Conservation (phyloP, 2,329 filamentous ascomycete genomes). For the Stagonosporopsis rhizophila region DNA sequence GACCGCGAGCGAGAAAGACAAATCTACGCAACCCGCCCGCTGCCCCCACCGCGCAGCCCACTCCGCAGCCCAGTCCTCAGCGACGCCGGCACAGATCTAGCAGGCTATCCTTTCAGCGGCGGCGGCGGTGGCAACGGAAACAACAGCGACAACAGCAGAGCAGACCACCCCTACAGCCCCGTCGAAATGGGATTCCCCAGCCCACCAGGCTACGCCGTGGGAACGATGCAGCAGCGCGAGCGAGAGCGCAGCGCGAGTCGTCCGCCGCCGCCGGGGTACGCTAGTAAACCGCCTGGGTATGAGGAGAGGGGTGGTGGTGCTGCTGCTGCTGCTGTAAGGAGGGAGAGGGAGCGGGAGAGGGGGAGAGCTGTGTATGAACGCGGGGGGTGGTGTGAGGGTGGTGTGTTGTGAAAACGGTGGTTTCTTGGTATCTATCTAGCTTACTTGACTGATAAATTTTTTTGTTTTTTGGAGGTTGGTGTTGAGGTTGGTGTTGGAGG, state of each 20-base stretch:
- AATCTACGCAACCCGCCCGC: neutral
- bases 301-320: neutral
- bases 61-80: slow-evolving; percentile 19
- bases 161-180: neutral
- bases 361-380: neutral
- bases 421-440: too few species aligned
- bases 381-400: neutral
- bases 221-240: neutral
- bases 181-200: slow-evolving; percentile 26
- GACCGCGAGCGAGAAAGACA: neutral
- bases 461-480: too few species aligned
- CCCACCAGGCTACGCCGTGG: slow-evolving; percentile 23
- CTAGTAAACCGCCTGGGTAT: slow-evolving; percentile 7
- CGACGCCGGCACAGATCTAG: slow-evolving; percentile 10
- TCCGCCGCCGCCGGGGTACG: slow-evolving; percentile 7
- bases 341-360: slow-evolving; percentile 1
- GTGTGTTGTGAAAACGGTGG: neutral
- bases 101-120: slow-evolving; percentile 23
- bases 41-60: slow-evolving; percentile 10
- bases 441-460: too few species aligned
- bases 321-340: too few species aligned
- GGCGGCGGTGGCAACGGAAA: too few species aligned
- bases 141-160: too few species aligned
- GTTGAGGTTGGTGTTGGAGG: too few species aligned
- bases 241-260: slow-evolving; percentile 3